phyloP scores from a whole-genome alignment of 306 rosid genomes.

The Trifolium subterraneum region DNA sequence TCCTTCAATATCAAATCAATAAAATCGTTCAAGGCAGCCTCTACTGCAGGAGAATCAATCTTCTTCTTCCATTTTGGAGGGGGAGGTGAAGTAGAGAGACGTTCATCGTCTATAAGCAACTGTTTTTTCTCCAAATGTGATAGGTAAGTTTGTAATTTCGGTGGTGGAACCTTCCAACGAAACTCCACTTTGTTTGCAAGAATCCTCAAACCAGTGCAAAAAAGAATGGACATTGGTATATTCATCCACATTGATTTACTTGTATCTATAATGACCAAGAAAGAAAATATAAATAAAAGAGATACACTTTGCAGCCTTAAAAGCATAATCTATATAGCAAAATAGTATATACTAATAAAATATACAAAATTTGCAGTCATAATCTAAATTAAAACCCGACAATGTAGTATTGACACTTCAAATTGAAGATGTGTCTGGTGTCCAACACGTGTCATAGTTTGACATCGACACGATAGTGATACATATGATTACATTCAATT shows the following conservation, averaged over 20 bases:
- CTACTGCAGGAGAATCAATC: conserved; percentile 79
- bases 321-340: conserved; percentile 12
- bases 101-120: conserved; percentile 67
- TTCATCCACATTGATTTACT: conserved; percentile 99
- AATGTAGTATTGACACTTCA: too few relatives aligned
- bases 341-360: background rate
- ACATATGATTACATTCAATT: too few relatives aligned
- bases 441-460: too few relatives aligned
- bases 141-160: conserved; percentile 61
- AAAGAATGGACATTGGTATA: conserved; percentile 76
- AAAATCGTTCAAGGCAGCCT: conserved; percentile 79
- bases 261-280: conserved; percentile 64
- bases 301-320: conserved; percentile 1
- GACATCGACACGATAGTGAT: too few relatives aligned
- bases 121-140: conserved; percentile 93
- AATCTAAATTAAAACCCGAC: background rate
- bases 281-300: conserved; percentile 6
- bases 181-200: conserved; percentile 77
- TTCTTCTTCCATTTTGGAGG: conserved; percentile 85
- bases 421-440: too few relatives aligned
- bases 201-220: conserved; percentile 67
- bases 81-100: conserved; percentile 61
- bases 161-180: conserved; percentile 67
- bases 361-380: background rate
- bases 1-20: conserved; percentile 87